phyloP scores from a whole-genome alignment of 2,329 filamentous ascomycete genomes.

The Diaporthe nobilis region DNA sequence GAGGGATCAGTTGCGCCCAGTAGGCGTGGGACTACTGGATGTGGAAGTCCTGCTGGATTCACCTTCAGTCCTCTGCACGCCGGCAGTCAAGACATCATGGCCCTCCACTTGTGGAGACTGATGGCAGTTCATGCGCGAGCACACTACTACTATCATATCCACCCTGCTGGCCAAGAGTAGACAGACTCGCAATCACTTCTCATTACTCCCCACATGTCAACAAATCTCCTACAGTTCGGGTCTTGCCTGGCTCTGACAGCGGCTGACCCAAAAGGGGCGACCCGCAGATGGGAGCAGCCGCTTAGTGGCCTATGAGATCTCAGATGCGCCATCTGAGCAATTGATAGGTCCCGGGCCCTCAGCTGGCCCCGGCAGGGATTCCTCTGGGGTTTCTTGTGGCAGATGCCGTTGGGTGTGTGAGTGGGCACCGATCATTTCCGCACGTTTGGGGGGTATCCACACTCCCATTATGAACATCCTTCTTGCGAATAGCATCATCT shows the following conservation, averaged over 20 bases:
- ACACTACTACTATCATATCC: constrained; percentile 5
- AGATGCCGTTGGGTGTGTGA: constrained; percentile 31
- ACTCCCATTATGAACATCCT: background rate
- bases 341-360: constrained; percentile 24
- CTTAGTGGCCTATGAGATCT: constrained; percentile 38
- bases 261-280: constrained; percentile 35
- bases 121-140: background rate
- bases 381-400: constrained; percentile 1
- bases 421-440: constrained; percentile 30
- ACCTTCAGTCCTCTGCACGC: background rate
- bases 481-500: constrained; percentile 18
- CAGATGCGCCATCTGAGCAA: constrained; percentile 31
- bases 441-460: constrained; percentile 22
- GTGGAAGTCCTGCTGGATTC: constrained; percentile 7
- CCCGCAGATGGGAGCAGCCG: constrained; percentile 36
- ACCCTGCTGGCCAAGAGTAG: constrained; percentile 13
- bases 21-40: background rate
- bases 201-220: constrained; percentile 17
- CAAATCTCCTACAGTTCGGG: constrained; percentile 17
- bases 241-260: constrained; percentile 35
- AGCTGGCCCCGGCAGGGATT: constrained; percentile 26
- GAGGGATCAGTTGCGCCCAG: background rate
- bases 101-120: constrained; percentile 2
- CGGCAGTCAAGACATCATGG: constrained; percentile 12
- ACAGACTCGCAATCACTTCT: constrained; percentile 16